Evolutionary conservation across 345 rosid species (phyloP), one percentile per base, ranked within the genome.

Genomic region (Salix udensis): DNA sequence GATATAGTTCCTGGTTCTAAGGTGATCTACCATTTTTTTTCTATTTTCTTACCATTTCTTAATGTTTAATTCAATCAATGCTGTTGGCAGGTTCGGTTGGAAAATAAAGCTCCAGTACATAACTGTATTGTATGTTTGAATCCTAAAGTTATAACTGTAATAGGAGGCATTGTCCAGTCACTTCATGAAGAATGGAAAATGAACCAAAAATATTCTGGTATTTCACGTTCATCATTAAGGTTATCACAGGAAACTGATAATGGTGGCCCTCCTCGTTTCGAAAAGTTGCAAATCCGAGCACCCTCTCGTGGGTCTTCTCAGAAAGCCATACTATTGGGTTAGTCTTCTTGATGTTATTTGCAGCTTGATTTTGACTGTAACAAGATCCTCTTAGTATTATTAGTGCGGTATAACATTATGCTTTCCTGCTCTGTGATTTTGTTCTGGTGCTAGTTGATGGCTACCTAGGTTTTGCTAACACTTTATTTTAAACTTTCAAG

Each of bases 161-260:
- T 95, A 75, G 98, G 98, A 16, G 97, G 98, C 70, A 79, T 85
- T 82, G 98, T 93, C 65, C 89, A 85, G 75, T 84, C 97, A 44
- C 93, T 95, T 64, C 71, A 85, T 78, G 96, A 93, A 69, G 98
- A 95, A 85, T 95, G 97, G 98, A 81, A 86, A 84, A 89, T 95
- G 97, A 93, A 86, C 86, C 85, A 58, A 82, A 95, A 91, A 34
- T 95, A 90, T 72, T 83, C 87, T 1, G 87, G 83, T 53, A 61
- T 89, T 67, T 85, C 96, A 46, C 92, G 94, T 68, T 85, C 89
- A 40, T 83, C 92, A 4, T 67, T 83, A 73, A 85, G 86, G 75
- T 53, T 74, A 77, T 70, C 87, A 30, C 85, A 88, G 78, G 92
- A 89, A 80, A 68, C 78, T 73, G 91, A 82, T 66, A 58, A 60